Conservation (phyloP, 306 rosid species). For the Biancaea sappan region DNA sequence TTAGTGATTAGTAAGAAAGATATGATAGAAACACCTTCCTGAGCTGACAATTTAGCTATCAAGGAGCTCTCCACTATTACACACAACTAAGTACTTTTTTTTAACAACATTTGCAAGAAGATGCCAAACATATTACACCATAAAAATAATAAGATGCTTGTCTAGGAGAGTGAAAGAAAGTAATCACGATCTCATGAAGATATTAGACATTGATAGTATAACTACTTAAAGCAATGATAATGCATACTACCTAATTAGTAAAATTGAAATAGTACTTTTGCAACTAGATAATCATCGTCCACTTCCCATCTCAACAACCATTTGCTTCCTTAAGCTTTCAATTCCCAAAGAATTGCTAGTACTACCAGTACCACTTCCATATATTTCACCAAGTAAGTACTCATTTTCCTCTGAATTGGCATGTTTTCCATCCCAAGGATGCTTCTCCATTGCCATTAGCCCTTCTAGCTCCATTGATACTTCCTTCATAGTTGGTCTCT, state of each 20-base stretch:
- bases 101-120: not conserved
- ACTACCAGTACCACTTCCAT: not conserved
- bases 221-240: not conserved
- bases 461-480: slow-evolving; percentile 43
- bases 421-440: slow-evolving; percentile 19
- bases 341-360: slow-evolving; percentile 12
- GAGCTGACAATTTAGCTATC: not conserved
- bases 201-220: not conserved
- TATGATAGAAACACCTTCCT: not conserved
- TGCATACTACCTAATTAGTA: not conserved
- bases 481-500: slow-evolving; percentile 45
- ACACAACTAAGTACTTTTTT: not conserved
- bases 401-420: not conserved
- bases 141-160: not conserved
- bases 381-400: slow-evolving; percentile 12
- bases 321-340: not conserved
- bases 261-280: no score
- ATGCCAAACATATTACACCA: not conserved
- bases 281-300: slow-evolving; percentile 10
- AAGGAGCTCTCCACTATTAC: not conserved
- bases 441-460: slow-evolving; percentile 9
- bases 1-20: not conserved
- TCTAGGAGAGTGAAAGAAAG: not conserved
- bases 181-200: not conserved
- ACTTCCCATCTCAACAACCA: not conserved